These are phyloP conservation scores for Rhizophora apiculata DNA, from an alignment of 345 rosid genomes.

Conservation along the genomic window DNA sequence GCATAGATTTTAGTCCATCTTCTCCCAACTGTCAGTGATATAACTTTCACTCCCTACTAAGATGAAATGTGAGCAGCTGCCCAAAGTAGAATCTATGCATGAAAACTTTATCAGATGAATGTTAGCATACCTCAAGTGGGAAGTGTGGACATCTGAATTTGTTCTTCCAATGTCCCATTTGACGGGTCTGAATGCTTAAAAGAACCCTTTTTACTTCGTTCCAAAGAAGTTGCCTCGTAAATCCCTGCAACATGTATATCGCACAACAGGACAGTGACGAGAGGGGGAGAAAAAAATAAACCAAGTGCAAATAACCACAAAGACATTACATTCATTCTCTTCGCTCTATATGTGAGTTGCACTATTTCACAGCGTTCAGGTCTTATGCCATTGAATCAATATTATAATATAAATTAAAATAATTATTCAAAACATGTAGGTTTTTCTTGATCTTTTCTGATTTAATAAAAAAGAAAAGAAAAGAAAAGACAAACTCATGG, in stretches of 20 bases:
- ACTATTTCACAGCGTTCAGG: too few relatives aligned
- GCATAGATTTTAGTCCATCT: neutral
- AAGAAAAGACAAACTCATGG: too few relatives aligned
- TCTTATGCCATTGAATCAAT: too few relatives aligned
- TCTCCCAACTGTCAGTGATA: neutral
- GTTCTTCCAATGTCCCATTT: slow-evolving; percentile 50
- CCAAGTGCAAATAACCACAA: neutral
- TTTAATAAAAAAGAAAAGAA: too few relatives aligned
- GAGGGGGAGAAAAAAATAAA: neutral
- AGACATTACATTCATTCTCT: too few relatives aligned
- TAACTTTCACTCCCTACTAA: neutral
- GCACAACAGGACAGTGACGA: neutral
- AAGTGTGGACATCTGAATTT: slow-evolving; percentile 47
- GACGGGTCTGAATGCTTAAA: slow-evolving; percentile 45
- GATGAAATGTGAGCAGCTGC: neutral
- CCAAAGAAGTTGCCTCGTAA: slow-evolving; percentile 76
- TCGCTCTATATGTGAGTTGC: too few relatives aligned
- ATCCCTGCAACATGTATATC: slow-evolving; percentile 45
- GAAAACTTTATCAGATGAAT: neutral
- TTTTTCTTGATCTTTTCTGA: too few relatives aligned
- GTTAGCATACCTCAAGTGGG: slow-evolving; percentile 39
- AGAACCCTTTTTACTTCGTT: slow-evolving; percentile 56
- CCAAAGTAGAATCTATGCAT: neutral
- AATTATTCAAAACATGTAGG: too few relatives aligned
- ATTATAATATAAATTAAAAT: too few relatives aligned